A percentile compares a stretch with the other conserved stretches of the same genome.
Evolutionary conservation across 345 rosid species (phyloP).

Genomic region (Rubroshorea leprosula): DNA sequence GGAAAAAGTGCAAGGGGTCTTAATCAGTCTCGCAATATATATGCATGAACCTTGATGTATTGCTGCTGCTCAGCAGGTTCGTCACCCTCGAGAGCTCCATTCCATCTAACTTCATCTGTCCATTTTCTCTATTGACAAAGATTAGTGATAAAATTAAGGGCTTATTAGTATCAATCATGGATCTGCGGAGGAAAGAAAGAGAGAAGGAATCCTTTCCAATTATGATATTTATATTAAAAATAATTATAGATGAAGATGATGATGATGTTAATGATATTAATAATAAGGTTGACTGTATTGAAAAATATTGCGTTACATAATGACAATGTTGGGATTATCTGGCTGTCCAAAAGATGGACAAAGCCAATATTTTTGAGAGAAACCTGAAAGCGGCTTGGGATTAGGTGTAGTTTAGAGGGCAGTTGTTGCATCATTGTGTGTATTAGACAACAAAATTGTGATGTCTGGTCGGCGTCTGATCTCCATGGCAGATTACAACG

Average conservation of each 20-base stretch:
- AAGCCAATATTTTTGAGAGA: constrained; percentile 10
- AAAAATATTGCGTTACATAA: constrained; percentile 5
- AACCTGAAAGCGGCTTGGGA: constrained; percentile 6
- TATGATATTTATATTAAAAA: background rate
- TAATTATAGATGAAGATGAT: background rate
- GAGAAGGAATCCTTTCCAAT: background rate
- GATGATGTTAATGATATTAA: background rate
- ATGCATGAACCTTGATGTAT: constrained; percentile 24
- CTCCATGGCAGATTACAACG: constrained; percentile 7
- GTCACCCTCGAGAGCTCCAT: constrained; percentile 45
- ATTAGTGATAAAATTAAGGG: background rate
- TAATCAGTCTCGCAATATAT: background rate
- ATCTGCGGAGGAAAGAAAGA: background rate
- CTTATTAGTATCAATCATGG: background rate
- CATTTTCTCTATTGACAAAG: constrained; percentile 16
- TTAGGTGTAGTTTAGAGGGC: constrained; percentile 31
- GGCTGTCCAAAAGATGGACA: constrained; percentile 31
- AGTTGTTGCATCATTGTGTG: constrained; percentile 24
- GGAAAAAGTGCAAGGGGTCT: constrained; percentile 6
- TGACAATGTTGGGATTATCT: constrained; percentile 1
- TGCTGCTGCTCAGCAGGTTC: constrained; percentile 12
- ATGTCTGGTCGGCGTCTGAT: constrained; percentile 52
- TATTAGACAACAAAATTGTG: constrained; percentile 27
- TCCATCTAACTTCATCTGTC: constrained; percentile 28
- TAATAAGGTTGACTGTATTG: constrained; percentile 13